Evolutionary conservation across 257 asterid genomes (phyloP), one percentile per base, ranked within the genome.

Genomic region (Solanum ossicruentum): DNA sequence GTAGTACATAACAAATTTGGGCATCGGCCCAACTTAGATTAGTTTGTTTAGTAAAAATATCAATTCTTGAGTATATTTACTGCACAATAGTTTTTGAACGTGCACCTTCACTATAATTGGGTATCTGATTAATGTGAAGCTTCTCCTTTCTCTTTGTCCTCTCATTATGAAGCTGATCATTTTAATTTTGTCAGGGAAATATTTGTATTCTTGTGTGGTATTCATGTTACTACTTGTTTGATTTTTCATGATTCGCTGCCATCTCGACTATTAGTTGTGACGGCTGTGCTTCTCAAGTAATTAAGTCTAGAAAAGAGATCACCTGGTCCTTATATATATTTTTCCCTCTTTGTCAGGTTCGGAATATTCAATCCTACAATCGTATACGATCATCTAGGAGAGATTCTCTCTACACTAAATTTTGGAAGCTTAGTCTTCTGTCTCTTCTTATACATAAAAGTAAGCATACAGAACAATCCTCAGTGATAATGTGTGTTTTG

Each of bases 351-450:
- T 75, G 47, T 81, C 93, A 96, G 98, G 99, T 94, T 94, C 81
- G 97, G 92, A 43, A 90, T 96, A 88, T 94, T 96, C 94, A 93
- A 96, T 88, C 98, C 98, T 10, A 86, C 94, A 45, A 84, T 93
- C 82, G 98, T 96, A 54, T 96, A 96, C 85, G 98, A 94, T 75
- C 99, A 93, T 88, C 90, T 96, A 84, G 99, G 99, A 32, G 98
- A 96, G 89, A 93, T 94, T 84, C 93, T 90, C 86, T 96, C 99
- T 52, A 93, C 99, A 58, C 95, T 96, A 82, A 93, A 94, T 82
- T 89, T 93, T 66, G 99, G 98, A 87, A 96, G 99, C 91, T 89
- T 96, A 58, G 65, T 93, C 90, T 93, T 96, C 58, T 96, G 99
- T 80, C 77, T 94, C 83, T 88, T 96, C 61, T 87, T 96, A 88